phyloP scores from a whole-genome alignment of 2,329 filamentous ascomycete species.

The Monosporascus sp. region DNA sequence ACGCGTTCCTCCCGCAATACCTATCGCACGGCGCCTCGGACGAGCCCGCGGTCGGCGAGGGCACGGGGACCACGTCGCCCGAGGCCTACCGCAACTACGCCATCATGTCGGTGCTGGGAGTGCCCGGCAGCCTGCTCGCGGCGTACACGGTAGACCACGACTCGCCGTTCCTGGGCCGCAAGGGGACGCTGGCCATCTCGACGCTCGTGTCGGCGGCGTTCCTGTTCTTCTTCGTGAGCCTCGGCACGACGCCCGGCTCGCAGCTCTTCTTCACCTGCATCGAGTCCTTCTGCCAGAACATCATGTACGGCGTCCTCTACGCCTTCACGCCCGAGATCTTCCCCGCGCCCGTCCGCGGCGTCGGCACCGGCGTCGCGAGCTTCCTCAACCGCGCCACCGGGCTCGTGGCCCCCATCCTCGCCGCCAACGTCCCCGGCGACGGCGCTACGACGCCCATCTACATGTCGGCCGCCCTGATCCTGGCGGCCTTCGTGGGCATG shows the following conservation, averaged over 20 bases:
- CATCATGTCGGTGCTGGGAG: conserved; percentile 70
- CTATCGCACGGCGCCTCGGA: conserved; percentile 53
- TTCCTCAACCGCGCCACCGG: conserved; percentile 66
- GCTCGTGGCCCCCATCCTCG: conserved; percentile 63
- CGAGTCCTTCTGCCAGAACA: conserved; percentile 68
- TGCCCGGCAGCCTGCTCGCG: conserved; percentile 71
- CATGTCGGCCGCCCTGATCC: conserved; percentile 50
- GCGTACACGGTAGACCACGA: conserved; percentile 65
- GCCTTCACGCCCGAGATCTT: conserved; percentile 75
- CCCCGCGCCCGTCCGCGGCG: conserved; percentile 65
- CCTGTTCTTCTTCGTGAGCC: conserved; percentile 60
- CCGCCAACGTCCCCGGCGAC: conserved; percentile 54
- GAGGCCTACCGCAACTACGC: conserved; percentile 74
- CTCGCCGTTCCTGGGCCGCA: conserved; percentile 60
- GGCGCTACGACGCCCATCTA: conserved; percentile 54
- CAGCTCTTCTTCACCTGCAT: conserved; percentile 64
- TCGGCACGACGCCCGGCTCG: conserved; percentile 48
- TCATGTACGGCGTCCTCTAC: conserved; percentile 73
- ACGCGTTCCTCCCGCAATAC: conserved; percentile 85
- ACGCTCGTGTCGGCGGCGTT: conserved; percentile 64
- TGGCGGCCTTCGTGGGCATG: conserved; percentile 55
- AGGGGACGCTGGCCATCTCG: conserved; percentile 64
- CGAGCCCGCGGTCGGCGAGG: conserved; percentile 25
- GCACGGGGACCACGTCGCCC: conserved; percentile 26
- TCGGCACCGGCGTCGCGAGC: conserved; percentile 66